Conservation (phyloP, 441 rosid species). For the Populus hybrid region DNA sequence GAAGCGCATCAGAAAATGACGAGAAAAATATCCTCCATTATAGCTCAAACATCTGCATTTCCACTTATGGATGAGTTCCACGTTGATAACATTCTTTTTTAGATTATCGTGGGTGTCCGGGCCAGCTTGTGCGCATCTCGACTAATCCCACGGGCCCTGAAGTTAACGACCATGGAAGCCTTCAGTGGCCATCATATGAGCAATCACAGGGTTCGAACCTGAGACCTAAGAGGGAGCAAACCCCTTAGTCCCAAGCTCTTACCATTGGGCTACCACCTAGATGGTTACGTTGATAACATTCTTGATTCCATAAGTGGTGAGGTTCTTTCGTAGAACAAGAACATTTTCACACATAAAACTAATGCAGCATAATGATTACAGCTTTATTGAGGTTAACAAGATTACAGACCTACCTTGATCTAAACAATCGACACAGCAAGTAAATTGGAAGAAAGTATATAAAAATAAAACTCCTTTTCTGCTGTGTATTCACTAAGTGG, state of each 20-base stretch:
- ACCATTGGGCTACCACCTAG: too few relatives aligned
- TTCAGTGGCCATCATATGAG: too few relatives aligned
- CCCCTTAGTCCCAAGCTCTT: too few relatives aligned
- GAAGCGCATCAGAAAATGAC: neutral
- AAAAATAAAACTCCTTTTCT: neutral
- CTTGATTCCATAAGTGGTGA: neutral
- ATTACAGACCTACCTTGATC: neutral
- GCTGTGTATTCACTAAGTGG: slow-evolving; percentile 20
- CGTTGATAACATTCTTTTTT: neutral
- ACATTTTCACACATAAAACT: neutral
- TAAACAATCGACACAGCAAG: neutral
- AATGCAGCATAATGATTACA: neutral
- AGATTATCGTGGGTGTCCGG: too few relatives aligned
- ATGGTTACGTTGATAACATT: too few relatives aligned
- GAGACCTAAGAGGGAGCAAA: too few relatives aligned
- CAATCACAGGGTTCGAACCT: too few relatives aligned
- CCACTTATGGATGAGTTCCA: neutral
- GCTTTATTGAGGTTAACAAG: neutral
- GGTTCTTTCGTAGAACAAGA: neutral
- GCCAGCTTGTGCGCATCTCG: too few relatives aligned
- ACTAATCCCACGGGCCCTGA: too few relatives aligned
- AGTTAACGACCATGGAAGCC: too few relatives aligned
- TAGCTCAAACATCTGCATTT: neutral
- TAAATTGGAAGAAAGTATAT: neutral
- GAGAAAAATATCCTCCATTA: neutral